Evolutionary conservation across 2,329 filamentous ascomycete genomes (phyloP).

Genomic region (Verticillium klebahnii): DNA sequence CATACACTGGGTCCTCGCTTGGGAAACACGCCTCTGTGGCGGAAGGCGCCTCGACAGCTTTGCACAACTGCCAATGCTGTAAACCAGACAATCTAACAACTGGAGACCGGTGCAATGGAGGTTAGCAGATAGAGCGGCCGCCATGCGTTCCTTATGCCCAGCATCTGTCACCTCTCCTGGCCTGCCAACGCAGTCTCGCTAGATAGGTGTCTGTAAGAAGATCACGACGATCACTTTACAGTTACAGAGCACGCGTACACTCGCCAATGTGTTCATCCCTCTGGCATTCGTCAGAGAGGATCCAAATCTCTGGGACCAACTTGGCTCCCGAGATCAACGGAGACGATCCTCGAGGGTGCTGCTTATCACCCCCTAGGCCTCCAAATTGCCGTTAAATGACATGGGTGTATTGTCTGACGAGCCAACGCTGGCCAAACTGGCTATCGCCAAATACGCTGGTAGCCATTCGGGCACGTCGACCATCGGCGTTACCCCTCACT

Average conservation of each 20-base stretch:
- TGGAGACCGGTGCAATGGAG: not conserved
- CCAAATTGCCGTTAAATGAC: slow-evolving; percentile 1
- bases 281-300: not conserved
- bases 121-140: not conserved
- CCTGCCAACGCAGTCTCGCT: not conserved
- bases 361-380: slow-evolving; percentile 6
- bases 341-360: slow-evolving; percentile 3
- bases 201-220: too few relatives aligned
- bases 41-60: not conserved
- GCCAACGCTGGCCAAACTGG: not conserved
- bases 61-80: not conserved
- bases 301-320: not conserved
- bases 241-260: not conserved
- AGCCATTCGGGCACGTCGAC: not conserved
- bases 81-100: not conserved
- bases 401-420: not conserved
- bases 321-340: slow-evolving; percentile 5
- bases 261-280: not conserved
- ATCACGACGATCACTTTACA: not conserved
- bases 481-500: not conserved
- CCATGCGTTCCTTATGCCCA: not conserved
- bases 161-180: too few relatives aligned
- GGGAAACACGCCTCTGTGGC: not conserved
- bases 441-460: not conserved
- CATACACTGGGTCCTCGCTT: not conserved